Evolutionary conservation across 768 basidiomycete genomes (phyloP), one percentile per base, ranked within the genome.

Genomic region (Gloeophyllum trabeum): DNA sequence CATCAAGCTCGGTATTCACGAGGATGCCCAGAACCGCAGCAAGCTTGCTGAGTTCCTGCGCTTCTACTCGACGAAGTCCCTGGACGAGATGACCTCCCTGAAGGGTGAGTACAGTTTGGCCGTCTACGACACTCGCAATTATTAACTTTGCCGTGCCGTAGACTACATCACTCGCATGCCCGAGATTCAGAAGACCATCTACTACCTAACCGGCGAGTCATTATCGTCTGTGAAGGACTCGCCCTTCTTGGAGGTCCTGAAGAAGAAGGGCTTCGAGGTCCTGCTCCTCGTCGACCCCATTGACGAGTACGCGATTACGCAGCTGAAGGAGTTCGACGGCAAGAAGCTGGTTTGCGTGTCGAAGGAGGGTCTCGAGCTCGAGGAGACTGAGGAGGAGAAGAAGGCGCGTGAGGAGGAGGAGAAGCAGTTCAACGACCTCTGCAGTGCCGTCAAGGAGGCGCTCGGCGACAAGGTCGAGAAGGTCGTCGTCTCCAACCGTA

Each of bases 121-220:
- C 36, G 36, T 37, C 20, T 7, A 10, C 20, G 36, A 37, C 36
- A 21, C 20, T 30, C 7, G 10, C 7, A 7, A 7, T 30, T 30
- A 16, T 30, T 30, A 30, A 30, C 28, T 7, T 30, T 16, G 16
- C 36, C 28, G 10, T 32, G 28, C 10, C 20, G 10, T 49, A 91
- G 89, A 99, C 71, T 99, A 98, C 73, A 94, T 97, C 62, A 97
- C 92, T 42, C 94, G 94, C 54, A 97, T 96, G 93, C 94, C 93
- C 48, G 91, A 97, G 69, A 75, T 91, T 51, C 94, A 99, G 66
- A 97, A 97, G 66, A 87, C 90, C 52, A 90, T 99, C 65, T 99
- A 97, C 78, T 98, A 94, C 74, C 85, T 97, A 52, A 99, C 94
- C 42, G 94, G 94, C 62, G 94, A 99, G 73, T 94, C 91, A 4